Percentiles rank a stretch among this genome's conserved stretches.
Conservation (phyloP, 495 filamentous ascomycete species). For the Hyaloscypha finlandica region DNA sequence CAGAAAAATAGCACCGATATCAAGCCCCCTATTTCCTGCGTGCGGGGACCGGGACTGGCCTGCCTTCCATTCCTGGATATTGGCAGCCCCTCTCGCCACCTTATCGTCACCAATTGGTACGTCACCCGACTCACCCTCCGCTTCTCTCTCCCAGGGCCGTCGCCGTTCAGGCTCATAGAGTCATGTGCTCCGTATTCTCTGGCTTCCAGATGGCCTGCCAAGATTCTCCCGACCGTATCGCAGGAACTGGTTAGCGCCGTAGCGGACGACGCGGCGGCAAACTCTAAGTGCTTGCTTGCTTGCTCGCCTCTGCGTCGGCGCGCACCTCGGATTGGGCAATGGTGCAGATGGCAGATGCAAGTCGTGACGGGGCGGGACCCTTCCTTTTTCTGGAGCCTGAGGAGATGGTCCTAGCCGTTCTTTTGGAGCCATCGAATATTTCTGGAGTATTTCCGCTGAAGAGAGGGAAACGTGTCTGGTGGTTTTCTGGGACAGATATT, state of each 20-base stretch:
- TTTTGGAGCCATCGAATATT: background rate
- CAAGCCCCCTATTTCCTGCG: background rate
- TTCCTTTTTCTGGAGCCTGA: background rate
- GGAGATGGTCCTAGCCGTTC: background rate
- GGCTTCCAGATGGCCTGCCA: background rate
- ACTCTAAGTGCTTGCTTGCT: conserved; percentile 1
- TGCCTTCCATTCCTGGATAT: background rate
- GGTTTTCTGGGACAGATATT: background rate
- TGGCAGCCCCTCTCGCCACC: background rate
- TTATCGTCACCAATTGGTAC: background rate
- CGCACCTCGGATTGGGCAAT: background rate
- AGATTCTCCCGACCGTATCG: background rate
- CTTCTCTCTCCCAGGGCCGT: background rate
- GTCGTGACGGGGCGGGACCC: background rate
- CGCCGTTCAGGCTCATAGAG: background rate
- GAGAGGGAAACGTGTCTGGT: background rate
- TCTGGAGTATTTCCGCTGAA: conserved; percentile 1
- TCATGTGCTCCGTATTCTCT: background rate
- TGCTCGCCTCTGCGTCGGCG: background rate
- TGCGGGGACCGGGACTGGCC: background rate
- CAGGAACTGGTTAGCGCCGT: background rate
- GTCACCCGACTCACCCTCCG: background rate
- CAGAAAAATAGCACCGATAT: background rate
- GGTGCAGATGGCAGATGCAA: background rate
- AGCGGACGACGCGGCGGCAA: conserved; percentile 6